Base-by-base conservation (phyloP, 2,329 filamentous ascomycete species). In the Rhexocercosporidium sp. region DNA sequence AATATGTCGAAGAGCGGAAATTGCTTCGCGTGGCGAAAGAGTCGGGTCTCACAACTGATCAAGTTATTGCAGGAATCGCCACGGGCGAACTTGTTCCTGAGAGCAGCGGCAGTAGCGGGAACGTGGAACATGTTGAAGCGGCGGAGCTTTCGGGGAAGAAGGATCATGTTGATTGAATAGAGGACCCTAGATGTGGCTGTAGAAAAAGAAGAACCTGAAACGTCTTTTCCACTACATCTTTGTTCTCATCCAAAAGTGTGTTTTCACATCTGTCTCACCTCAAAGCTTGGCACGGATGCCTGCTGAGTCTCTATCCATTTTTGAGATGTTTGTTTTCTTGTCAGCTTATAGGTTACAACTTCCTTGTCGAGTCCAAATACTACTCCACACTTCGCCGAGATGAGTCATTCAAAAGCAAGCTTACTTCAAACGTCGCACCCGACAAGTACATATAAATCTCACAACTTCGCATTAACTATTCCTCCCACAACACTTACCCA, bases 1-100 rank as follows among this genome's bases (percentile, higher is more conserved):
- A 70, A 47, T 81, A 80, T 67, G 77, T 75, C 11, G 76, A 81
- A 64, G 73, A 75, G 39, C 74, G 77, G 9, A 80, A 78, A 46
- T 59, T 77, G 3, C 65, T 74, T 47, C 72, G 75, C 18, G 73
- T 77, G 7, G 67, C 70, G 29, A 74, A 70, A 18, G 75, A 79
- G 60, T 72, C 71, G 7, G 72, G 75, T 31, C 29, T 74, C n/a
- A 71, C 68, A 0, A 69, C 69, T 12, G 71, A 71, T 18, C 64
- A 73, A 29, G 68, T 75, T 56, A 44, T 72, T 37, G 61, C 70
- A 16, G 71, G 72, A 5, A 64, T 69, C 27, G 64, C 69, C 11
- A 69, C 66, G 9, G 66, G 69, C 0, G 59, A 66, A 14, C 46
- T 70, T 1, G 37, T 51, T 41, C 60, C 44, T 37, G 66, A 65